A percentile compares a stretch with the other conserved stretches of the same genome.
phyloP scores from a whole-genome alignment of 2,329 filamentous ascomycete species.

The Didymosphaeria variabile region DNA sequence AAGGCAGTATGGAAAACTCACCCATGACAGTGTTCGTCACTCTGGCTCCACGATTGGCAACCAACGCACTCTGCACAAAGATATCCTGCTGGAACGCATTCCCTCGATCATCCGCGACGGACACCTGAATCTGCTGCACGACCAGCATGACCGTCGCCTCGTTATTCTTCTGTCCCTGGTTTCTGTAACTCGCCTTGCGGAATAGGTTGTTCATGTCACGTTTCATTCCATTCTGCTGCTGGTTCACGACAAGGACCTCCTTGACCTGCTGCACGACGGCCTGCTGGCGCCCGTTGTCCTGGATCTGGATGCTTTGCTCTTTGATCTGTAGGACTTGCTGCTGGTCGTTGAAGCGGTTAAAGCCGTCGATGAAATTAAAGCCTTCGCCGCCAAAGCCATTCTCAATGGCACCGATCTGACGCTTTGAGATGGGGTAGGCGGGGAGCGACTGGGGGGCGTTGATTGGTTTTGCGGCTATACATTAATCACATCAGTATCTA shows the following conservation, averaged over 20 bases:
- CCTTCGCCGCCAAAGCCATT: slow-evolving; percentile 31
- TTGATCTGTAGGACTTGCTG: slow-evolving; percentile 40
- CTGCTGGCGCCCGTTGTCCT: slow-evolving; percentile 36
- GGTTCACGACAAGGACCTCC: slow-evolving; percentile 40
- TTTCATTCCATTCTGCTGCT: slow-evolving; percentile 41
- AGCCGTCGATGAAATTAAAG: slow-evolving; percentile 44
- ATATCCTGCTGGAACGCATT: slow-evolving; percentile 34
- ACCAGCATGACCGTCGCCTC: slow-evolving; percentile 38
- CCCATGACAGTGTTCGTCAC: slow-evolving; percentile 40
- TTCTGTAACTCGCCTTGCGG: slow-evolving; percentile 38
- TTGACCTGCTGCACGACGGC: slow-evolving; percentile 38
- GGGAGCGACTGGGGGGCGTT: slow-evolving; percentile 26
- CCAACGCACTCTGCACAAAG: slow-evolving; percentile 39
- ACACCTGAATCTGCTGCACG: slow-evolving; percentile 42
- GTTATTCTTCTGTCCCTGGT: slow-evolving; percentile 24
- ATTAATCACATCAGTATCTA: slow-evolving; percentile 20
- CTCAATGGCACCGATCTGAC: slow-evolving; percentile 26
- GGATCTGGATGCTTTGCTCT: slow-evolving; percentile 37
- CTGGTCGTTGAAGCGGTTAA: slow-evolving; percentile 44
- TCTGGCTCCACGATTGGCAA: slow-evolving; percentile 39
- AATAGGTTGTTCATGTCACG: slow-evolving; percentile 44
- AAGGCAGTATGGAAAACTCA: slow-evolving; percentile 20
- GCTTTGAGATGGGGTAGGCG: slow-evolving; percentile 24
- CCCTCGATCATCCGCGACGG: slow-evolving; percentile 36
- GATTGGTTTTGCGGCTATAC: slow-evolving; percentile 39